Evolutionary conservation across 2,329 filamentous ascomycete genomes (phyloP).

Genomic region (Fonsecaea multimorphosa): DNA sequence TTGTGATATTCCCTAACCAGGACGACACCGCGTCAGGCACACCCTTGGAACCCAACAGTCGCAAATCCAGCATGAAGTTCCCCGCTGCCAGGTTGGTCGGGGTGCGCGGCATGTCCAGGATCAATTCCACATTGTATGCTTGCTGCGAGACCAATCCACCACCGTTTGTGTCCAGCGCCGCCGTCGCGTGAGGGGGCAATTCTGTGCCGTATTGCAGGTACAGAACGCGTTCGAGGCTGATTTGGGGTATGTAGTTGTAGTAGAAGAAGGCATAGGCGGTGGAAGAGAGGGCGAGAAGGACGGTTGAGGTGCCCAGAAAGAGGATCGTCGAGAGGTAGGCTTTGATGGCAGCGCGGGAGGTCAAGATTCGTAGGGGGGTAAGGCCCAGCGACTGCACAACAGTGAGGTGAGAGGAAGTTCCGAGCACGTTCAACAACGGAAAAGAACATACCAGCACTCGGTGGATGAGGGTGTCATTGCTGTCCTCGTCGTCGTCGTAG

Average conservation of each 20-base stretch:
- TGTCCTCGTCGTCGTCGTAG: constrained; percentile 16
- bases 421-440: background rate
- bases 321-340: constrained; percentile 68
- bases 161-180: constrained; percentile 52
- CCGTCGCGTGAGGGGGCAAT: constrained; percentile 59
- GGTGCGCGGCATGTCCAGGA: constrained; percentile 78
- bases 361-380: constrained; percentile 60
- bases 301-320: constrained; percentile 57
- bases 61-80: constrained; percentile 92
- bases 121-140: constrained; percentile 81
- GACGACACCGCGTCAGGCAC: constrained; percentile 23
- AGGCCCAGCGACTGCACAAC: constrained; percentile 58
- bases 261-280: constrained; percentile 72
- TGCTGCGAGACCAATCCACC: constrained; percentile 75
- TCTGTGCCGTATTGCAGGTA: constrained; percentile 63
- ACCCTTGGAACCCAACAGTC: constrained; percentile 60
- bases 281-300: constrained; percentile 64
- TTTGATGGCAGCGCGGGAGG: constrained; percentile 67
- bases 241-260: constrained; percentile 69
- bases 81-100: constrained; percentile 75
- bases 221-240: constrained; percentile 66
- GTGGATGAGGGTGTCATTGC: constrained; percentile 20
- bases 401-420: constrained; percentile 1
- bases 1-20: constrained; percentile 43
- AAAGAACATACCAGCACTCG: constrained; percentile 26